Evolutionary conservation across 345 rosid genomes (phyloP).

Genomic region (Jatropha curcas): DNA sequence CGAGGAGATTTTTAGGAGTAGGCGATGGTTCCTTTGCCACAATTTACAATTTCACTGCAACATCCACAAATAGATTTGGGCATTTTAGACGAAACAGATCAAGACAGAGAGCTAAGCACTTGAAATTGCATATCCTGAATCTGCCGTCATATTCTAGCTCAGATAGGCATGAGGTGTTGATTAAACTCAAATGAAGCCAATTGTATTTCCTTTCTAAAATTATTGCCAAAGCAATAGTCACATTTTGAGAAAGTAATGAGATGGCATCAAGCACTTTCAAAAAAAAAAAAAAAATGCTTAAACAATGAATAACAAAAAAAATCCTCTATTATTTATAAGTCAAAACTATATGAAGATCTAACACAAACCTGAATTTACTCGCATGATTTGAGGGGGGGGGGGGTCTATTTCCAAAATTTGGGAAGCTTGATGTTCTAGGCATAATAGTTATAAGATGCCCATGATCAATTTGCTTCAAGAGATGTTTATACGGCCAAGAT

Average conservation of each 20-base stretch:
- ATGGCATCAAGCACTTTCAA: not conserved
- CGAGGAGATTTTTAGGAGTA: too few relatives aligned
- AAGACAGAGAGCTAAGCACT: not conserved
- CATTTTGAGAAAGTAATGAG: not conserved
- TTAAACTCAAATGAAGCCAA: not conserved
- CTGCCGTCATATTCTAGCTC: not conserved
- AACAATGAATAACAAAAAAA: too few relatives aligned
- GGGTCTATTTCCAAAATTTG: not conserved
- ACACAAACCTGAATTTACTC: not conserved
- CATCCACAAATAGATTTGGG: too few relatives aligned
- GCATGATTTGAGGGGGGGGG: not conserved
- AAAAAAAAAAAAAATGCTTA: not conserved
- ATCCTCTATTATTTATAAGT: not conserved
- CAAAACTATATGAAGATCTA: not conserved
- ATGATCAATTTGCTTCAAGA: not conserved
- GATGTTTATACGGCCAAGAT: not conserved
- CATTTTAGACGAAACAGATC: too few relatives aligned
- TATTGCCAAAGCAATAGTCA: not conserved
- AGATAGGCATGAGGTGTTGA: not conserved
- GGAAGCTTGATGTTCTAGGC: not conserved
- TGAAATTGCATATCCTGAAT: not conserved
- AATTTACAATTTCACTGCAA: too few relatives aligned
- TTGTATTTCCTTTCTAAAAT: not conserved
- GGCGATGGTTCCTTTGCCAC: too few relatives aligned
- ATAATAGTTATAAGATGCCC: not conserved